These are phyloP conservation scores for Solanum piurae DNA, from an alignment of 257 asterid genomes.

Conservation along the genomic window DNA sequence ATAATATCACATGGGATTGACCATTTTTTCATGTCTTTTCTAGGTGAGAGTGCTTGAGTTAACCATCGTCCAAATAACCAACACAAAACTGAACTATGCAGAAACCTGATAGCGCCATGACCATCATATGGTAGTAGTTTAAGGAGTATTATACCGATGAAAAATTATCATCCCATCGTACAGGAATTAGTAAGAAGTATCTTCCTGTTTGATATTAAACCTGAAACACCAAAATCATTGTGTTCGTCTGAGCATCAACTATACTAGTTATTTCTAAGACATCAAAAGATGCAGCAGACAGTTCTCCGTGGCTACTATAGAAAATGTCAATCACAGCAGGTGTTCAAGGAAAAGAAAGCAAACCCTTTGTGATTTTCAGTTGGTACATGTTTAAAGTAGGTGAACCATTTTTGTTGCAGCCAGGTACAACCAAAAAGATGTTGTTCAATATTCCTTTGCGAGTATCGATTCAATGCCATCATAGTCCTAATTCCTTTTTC, in stretches of 20 bases:
- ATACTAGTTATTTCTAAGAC: neutral
- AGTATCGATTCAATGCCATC: neutral
- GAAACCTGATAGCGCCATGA: neutral
- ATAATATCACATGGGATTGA: neutral
- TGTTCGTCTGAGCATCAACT: neutral
- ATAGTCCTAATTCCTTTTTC: conserved; percentile 78
- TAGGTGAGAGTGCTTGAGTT: neutral
- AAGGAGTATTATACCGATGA: neutral
- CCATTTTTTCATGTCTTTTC: neutral
- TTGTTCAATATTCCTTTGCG: neutral
- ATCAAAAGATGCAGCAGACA: neutral
- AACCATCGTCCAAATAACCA: neutral
- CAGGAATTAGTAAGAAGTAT: neutral
- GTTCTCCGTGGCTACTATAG: neutral
- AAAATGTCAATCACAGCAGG: neutral
- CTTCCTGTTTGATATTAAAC: neutral
- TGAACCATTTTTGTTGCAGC: neutral
- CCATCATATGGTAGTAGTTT: neutral
- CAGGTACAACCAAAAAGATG: neutral
- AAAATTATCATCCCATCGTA: neutral
- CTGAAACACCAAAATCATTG: neutral
- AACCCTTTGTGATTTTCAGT: neutral
- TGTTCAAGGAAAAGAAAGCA: neutral
- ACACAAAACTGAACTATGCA: neutral
- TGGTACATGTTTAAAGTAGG: neutral